phyloP scores from a whole-genome alignment of 2,329 filamentous ascomycete species.

The Cladosporium sp. region DNA sequence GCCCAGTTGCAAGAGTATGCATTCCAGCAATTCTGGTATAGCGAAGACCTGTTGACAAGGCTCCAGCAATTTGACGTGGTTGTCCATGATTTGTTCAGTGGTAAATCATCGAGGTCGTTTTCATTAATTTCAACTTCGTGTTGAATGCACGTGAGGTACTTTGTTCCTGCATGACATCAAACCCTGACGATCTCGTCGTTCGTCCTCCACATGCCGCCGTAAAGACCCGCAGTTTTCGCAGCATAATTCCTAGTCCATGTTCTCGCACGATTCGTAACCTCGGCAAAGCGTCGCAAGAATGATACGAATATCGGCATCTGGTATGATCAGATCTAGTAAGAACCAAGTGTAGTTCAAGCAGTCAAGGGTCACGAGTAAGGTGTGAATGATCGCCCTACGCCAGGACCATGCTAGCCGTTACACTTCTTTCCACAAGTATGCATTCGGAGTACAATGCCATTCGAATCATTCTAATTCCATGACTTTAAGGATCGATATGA shows the following conservation, averaged over 20 bases:
- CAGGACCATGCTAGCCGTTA: neutral
- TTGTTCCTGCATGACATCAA: conserved; percentile 13
- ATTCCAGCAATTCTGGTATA: conserved; percentile 17
- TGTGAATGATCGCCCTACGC: neutral
- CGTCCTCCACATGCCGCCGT: conserved; percentile 17
- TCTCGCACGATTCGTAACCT: neutral
- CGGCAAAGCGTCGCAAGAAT: neutral
- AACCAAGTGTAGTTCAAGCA: neutral
- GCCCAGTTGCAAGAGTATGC: conserved; percentile 8
- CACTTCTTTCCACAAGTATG: neutral
- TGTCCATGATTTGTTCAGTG: conserved; percentile 3
- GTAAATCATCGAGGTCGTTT: neutral
- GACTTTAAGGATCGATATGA: neutral
- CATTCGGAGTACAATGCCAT: neutral
- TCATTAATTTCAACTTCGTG: neutral
- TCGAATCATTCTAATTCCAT: neutral
- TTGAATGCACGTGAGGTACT: neutral
- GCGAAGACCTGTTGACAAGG: conserved; percentile 15
- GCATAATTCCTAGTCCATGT: neutral
- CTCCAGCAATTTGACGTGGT: neutral
- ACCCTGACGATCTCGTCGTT: conserved; percentile 8
- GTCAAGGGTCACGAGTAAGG: neutral
- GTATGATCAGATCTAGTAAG: neutral
- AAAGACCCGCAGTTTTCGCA: conserved; percentile 11
- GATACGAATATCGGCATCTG: neutral